These are phyloP conservation scores for Barnettozyma wickerhamii DNA, from an alignment of 805 yeast genomes.

Conservation along the genomic window DNA sequence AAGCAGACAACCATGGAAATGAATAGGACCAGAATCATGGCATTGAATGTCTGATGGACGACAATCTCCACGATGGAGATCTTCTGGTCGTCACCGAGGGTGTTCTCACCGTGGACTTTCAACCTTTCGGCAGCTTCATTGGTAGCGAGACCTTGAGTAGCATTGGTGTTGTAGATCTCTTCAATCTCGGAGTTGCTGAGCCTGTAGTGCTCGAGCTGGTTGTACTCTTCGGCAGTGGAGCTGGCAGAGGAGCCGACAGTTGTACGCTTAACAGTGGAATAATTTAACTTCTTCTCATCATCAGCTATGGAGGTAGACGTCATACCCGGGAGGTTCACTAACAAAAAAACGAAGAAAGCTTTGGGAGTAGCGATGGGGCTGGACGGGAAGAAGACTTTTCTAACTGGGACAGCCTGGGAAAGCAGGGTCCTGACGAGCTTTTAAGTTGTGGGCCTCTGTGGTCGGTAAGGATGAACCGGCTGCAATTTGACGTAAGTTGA, in stretches of 20 bases:
- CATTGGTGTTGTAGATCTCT: slow-evolving; percentile 36
- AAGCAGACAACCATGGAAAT: slow-evolving; percentile 68
- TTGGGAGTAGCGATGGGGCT: no score
- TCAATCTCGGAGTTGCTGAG: slow-evolving; percentile 34
- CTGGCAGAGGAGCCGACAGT: slow-evolving; percentile 6
- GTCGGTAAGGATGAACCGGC: no score
- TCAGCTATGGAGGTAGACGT: no score
- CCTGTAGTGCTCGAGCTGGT: slow-evolving; percentile 23
- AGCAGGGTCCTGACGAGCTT: no score
- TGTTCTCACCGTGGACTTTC: slow-evolving; percentile 49
- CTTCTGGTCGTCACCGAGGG: slow-evolving; percentile 54
- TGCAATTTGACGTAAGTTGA: no score
- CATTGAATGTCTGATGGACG: slow-evolving; percentile 66
- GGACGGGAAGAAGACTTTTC: no score
- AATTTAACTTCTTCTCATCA: background rate
- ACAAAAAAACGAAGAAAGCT: no score
- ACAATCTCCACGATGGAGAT: slow-evolving; percentile 52
- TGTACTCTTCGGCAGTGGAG: no score
- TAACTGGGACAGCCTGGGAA: no score
- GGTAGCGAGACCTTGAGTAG: slow-evolving; percentile 44
- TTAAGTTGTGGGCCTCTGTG: no score
- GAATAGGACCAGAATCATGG: slow-evolving; percentile 70
- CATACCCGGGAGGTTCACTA: no score
- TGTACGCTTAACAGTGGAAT: background rate
- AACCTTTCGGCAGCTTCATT: slow-evolving; percentile 29